Conservation (phyloP, 2,329 filamentous ascomycete genomes). For the Fusarium caatingaense region DNA sequence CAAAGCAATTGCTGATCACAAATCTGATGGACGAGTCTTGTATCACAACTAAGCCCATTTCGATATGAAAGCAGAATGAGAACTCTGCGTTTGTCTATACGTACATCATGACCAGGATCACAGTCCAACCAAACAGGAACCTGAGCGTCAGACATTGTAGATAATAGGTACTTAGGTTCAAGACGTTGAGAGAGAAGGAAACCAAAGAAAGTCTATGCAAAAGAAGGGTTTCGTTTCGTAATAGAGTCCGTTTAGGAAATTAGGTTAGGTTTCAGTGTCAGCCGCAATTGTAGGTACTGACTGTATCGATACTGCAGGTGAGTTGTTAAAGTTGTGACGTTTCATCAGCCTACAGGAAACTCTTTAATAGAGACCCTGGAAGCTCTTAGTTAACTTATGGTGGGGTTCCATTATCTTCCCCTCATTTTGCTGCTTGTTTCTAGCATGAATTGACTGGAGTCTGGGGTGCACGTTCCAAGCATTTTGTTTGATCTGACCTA, state of each 20-base stretch:
- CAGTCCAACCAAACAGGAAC: constrained; percentile 71
- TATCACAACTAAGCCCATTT: background rate
- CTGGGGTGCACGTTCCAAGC: constrained; percentile 19
- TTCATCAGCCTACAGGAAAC: constrained; percentile 20
- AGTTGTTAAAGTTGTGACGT: constrained; percentile 39
- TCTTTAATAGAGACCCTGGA: constrained; percentile 24
- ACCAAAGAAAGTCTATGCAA: background rate
- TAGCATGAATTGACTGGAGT: constrained; percentile 1
- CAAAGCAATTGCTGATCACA: background rate
- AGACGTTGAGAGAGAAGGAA: background rate
- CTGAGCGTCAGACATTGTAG: constrained; percentile 46
- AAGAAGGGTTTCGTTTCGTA: background rate
- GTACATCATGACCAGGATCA: constrained; percentile 74
- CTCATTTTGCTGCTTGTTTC: constrained; percentile 26
- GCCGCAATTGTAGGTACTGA: background rate
- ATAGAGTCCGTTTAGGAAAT: background rate
- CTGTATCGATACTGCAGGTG: constrained; percentile 5
- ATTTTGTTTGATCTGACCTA: constrained; percentile 6
- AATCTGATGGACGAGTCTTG: background rate
- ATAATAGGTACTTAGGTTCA: background rate
- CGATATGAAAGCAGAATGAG: constrained; percentile 4
- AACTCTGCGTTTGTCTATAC: constrained; percentile 46
- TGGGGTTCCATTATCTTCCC: constrained; percentile 34
- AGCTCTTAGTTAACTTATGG: constrained; percentile 18
- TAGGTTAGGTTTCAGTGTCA: background rate